phyloP scores from a whole-genome alignment of 148 eudicot species.

The Cornus kousa region DNA sequence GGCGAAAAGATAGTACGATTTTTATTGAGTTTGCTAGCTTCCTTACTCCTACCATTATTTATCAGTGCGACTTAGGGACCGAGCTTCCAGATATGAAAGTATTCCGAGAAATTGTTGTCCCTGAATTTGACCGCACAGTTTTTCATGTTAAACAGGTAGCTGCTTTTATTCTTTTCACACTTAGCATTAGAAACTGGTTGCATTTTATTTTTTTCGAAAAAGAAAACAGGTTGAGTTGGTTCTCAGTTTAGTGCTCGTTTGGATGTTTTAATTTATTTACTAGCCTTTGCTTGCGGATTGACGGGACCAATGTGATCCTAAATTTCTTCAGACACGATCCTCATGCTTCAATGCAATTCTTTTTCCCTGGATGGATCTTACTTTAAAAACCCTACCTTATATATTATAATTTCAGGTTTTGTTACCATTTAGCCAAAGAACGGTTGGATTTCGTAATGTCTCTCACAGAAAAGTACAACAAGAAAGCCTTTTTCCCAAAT shows the following conservation, averaged over 20 bases:
- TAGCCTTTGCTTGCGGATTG: not conserved
- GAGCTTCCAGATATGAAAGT: constrained; percentile 62
- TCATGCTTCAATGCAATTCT: not conserved
- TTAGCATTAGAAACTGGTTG: not conserved
- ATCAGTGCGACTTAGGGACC: constrained; percentile 57
- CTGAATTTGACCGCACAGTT: constrained; percentile 78
- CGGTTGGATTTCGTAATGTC: no score
- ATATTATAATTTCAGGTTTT: not conserved
- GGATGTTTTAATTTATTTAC: not conserved
- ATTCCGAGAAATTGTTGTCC: constrained; percentile 77
- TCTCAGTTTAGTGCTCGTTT: not conserved
- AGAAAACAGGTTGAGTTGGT: no score
- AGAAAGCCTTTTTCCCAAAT: not conserved
- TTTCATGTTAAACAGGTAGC: constrained; percentile 79
- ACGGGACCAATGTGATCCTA: not conserved
- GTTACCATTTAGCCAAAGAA: not conserved
- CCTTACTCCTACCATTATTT: constrained; percentile 80
- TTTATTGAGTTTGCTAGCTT: constrained; percentile 84
- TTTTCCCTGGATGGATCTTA: not conserved
- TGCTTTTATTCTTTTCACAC: not conserved
- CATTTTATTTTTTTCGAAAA: no score
- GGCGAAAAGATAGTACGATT: constrained; percentile 57
- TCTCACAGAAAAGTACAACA: no score
- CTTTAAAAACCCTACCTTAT: not conserved
- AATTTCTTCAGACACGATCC: not conserved